Base-by-base conservation (phyloP, 768 basidiomycete species). In the Cystobasidium onofrii region DNA sequence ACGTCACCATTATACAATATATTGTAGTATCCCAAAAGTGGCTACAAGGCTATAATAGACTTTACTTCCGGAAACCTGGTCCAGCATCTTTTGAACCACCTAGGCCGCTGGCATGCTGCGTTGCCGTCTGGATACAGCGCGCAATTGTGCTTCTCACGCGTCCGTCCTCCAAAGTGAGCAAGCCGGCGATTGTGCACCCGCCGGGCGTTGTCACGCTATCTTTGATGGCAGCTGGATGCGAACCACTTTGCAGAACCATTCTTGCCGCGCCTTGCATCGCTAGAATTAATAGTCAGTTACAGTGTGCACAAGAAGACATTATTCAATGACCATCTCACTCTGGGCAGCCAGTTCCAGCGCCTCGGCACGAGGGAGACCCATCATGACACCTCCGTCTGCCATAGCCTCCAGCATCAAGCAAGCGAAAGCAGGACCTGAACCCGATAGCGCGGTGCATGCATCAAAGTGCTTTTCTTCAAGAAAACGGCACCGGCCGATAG, bases 371-470 rank as follows among this genome's bases (percentile, higher is more conserved):
- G 96, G 96, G 64, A 99, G 83, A 34, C 96, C 96, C 96, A 98
- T 98, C 95, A 99, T 98, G 57, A 98, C 96, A 54, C 93, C 96
- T 31, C 96, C 96, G 81, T 98, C 96, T 0, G 92, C 89, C 93
- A 99, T 96, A 0, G 96, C 95, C 81, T 99, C 96, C 76, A 99
- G 85, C 78, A 98, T 92, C 62, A 98, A 88, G 77, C 92, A 93
- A 0, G 92, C 93, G 81, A 99, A 98, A 0, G 96, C 96, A 44
- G 96, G 96, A 0, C 96, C 96, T 7, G 92, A 92, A 0, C 94
- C 96, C 18, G 91, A 92, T 1, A 99, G 85, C 13, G 96, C 96
- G 0, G 96, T 99, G 80, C 92, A 96, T 3, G 95, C 94, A 82
- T 99, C 95, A 78, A 99, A 99, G 81, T 98, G 90, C 81, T 94